Evolutionary conservation across 2,329 filamentous ascomycete species (phyloP).

Genomic region (Nothomitra cinnamomea): DNA sequence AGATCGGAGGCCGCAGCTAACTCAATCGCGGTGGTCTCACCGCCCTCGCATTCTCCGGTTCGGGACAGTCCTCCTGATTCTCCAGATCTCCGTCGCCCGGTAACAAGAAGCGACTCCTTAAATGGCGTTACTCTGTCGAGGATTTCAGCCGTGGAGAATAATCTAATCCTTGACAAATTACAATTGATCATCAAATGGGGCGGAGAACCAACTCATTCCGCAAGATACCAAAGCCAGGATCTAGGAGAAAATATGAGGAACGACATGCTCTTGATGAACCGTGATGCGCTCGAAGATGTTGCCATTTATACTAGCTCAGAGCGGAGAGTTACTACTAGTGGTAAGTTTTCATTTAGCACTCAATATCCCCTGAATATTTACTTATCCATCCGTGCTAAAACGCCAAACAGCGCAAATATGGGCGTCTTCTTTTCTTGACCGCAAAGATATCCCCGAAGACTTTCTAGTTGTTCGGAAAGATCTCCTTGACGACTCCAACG

Average conservation of each 20-base stretch:
- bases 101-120: slow-evolving; percentile 63
- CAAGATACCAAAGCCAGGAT: slow-evolving; percentile 88
- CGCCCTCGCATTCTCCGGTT: slow-evolving; percentile 9
- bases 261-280: slow-evolving; percentile 81
- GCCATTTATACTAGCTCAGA: slow-evolving; percentile 94
- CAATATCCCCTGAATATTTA: not conserved
- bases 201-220: slow-evolving; percentile 92
- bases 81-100: slow-evolving; percentile 26
- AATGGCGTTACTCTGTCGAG: slow-evolving; percentile 85
- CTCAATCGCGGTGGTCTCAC: not conserved
- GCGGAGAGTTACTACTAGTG: slow-evolving; percentile 77
- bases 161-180: slow-evolving; percentile 83
- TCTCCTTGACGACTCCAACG: slow-evolving; percentile 90
- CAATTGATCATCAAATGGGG: slow-evolving; percentile 99
- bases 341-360: slow-evolving; percentile 18
- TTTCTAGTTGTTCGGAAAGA: slow-evolving; percentile 88
- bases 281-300: slow-evolving; percentile 80
- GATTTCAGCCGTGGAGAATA: slow-evolving; percentile 84
- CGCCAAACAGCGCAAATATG: slow-evolving; percentile 63
- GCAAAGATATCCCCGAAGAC: slow-evolving; percentile 69
- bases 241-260: slow-evolving; percentile 92
- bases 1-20: slow-evolving; percentile 1
- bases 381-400: slow-evolving; percentile 7
- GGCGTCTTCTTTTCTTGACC: slow-evolving; percentile 72
- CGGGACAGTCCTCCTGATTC: not conserved